A percentile compares a stretch with the other conserved stretches of the same genome.
Evolutionary conservation across 768 basidiomycete species (phyloP).

Genomic region (Neoboletus brunneissimus): DNA sequence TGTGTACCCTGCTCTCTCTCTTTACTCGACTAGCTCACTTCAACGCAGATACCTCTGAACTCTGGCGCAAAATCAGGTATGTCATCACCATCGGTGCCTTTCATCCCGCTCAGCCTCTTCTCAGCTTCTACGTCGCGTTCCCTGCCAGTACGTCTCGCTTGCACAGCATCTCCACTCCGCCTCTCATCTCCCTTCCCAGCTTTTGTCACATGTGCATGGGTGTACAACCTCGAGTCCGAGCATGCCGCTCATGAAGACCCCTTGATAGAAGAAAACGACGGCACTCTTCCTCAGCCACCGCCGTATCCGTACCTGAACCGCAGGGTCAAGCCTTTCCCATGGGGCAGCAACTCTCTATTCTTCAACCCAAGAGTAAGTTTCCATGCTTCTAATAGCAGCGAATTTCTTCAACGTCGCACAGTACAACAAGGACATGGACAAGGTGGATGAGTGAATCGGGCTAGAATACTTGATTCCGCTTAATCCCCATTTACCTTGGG

Average conservation of each 20-base stretch:
- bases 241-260: constrained; percentile 72
- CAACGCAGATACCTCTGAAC: constrained; percentile 61
- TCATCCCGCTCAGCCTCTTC: constrained; percentile 5
- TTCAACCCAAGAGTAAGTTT: constrained; percentile 69
- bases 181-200: constrained; percentile 18
- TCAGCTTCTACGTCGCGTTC: constrained; percentile 70
- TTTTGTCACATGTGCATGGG: constrained; percentile 39
- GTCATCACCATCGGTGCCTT: constrained; percentile 14
- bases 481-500: not conserved
- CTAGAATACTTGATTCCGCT: not conserved
- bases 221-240: constrained; percentile 52
- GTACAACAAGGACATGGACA: constrained; percentile 64
- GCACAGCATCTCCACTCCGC: not conserved
- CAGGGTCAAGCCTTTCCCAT: constrained; percentile 77
- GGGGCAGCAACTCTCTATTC: constrained; percentile 83
- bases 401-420: constrained; percentile 25
- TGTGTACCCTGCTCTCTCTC: constrained; percentile 30
- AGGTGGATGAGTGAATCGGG: constrained; percentile 23
- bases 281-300: constrained; percentile 66
- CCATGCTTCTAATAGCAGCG: not conserved
- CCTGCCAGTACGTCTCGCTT: constrained; percentile 60
- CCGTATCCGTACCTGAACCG: constrained; percentile 77
- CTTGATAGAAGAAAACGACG: constrained; percentile 68
- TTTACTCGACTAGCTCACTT: constrained; percentile 9
- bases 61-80: constrained; percentile 88